Conservation (phyloP, 345 rosid species). For the Mangifera indica region DNA sequence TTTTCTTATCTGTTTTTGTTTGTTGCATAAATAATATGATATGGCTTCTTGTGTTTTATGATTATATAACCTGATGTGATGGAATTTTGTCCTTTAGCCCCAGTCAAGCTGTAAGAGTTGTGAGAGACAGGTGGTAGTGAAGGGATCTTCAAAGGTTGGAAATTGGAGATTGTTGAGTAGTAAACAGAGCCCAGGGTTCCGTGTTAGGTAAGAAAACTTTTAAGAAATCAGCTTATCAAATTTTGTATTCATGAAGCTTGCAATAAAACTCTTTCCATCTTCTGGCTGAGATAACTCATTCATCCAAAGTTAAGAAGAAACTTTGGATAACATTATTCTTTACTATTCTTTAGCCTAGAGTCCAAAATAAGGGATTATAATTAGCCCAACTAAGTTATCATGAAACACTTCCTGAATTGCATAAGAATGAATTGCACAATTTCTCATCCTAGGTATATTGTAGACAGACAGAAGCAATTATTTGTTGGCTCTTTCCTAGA, state of each 20-base stretch:
- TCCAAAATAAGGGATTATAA: too few species aligned
- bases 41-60: background rate
- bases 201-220: slow-evolving; percentile 31
- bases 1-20: background rate
- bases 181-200: slow-evolving; percentile 14
- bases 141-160: slow-evolving; percentile 41
- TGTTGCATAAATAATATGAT: background rate
- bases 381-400: too few species aligned
- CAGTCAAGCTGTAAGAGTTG: slow-evolving; percentile 35
- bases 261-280: background rate
- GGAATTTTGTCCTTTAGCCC: slow-evolving; percentile 31
- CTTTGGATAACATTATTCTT: background rate
- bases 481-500: too few species aligned
- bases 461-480: too few species aligned
- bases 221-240: background rate
- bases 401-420: too few species aligned
- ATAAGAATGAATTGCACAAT: too few species aligned
- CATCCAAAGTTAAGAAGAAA: background rate
- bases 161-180: slow-evolving; percentile 41
- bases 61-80: slow-evolving; percentile 14
- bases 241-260: background rate
- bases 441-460: too few species aligned
- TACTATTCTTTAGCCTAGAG: too few species aligned
- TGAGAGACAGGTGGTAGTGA: slow-evolving; percentile 39
- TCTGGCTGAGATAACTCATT: background rate